These are phyloP conservation scores for Suillus paluster DNA, from an alignment of 768 basidiomycete species.

Conservation along the genomic window DNA sequence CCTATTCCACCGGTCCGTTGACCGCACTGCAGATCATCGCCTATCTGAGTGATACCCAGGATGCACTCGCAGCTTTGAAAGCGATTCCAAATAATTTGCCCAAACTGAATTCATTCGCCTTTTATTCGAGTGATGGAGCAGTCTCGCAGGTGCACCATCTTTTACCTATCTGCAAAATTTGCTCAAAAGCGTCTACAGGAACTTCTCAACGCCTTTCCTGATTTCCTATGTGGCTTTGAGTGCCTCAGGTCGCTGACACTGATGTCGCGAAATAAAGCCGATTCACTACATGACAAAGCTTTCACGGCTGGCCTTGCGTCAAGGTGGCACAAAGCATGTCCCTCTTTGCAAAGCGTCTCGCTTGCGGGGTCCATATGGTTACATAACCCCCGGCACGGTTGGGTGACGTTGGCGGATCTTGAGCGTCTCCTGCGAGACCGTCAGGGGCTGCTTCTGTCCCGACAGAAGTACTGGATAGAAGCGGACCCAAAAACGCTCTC, in stretches of 20 bases:
- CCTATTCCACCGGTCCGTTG: conserved; percentile 24
- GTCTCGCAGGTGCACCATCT: conserved; percentile 22
- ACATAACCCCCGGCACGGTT: conserved; percentile 21
- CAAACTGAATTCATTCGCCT: conserved; percentile 21
- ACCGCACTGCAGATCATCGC: conserved; percentile 28
- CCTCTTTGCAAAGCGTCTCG: conserved; percentile 27
- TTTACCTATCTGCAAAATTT: neutral
- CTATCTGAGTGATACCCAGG: conserved; percentile 15
- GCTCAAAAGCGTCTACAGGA: conserved; percentile 18
- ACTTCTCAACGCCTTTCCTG: conserved; percentile 21
- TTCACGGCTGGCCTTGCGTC: conserved; percentile 15
- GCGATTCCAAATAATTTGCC: conserved; percentile 23
- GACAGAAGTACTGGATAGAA: conserved; percentile 7
- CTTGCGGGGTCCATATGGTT: conserved; percentile 23
- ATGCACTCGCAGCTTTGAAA: conserved; percentile 23
- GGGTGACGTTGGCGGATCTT: conserved; percentile 25
- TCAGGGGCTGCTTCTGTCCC: conserved; percentile 11
- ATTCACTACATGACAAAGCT: conserved; percentile 21
- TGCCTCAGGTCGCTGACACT: conserved; percentile 24
- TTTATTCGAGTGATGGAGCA: conserved; percentile 30
- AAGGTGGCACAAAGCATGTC: conserved; percentile 25
- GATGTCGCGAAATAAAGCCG: conserved; percentile 25
- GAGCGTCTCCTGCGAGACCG: conserved; percentile 18
- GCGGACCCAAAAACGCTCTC: neutral
- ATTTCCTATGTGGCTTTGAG: conserved; percentile 26